Evolutionary conservation across 495 filamentous ascomycete genomes (phyloP).

Genomic region (Collariella sp.): DNA sequence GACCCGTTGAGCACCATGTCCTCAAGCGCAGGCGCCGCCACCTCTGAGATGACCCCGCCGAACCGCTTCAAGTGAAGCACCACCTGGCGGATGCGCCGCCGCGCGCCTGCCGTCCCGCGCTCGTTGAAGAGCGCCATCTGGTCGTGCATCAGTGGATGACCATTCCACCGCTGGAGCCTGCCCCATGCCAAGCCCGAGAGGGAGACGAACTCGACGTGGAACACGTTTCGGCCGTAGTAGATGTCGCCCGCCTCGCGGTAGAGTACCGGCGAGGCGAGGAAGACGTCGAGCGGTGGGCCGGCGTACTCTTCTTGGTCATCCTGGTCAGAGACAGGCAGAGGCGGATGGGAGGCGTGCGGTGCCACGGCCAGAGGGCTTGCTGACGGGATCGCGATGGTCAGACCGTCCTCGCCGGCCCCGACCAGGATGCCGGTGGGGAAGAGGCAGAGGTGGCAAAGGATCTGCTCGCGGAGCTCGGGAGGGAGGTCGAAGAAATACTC

Average conservation of each 20-base stretch:
- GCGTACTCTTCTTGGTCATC: neutral
- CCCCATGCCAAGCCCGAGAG: constrained; percentile 13
- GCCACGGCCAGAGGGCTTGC: neutral
- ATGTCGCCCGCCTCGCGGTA: constrained; percentile 28
- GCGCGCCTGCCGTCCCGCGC: constrained; percentile 2
- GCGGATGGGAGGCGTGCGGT: neutral
- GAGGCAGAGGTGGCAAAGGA: constrained; percentile 12
- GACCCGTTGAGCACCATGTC: constrained; percentile 27
- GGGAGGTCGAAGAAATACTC: constrained; percentile 15
- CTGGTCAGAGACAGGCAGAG: too few species aligned
- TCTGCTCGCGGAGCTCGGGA: constrained; percentile 13
- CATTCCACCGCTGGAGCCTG: neutral
- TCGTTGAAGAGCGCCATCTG: neutral
- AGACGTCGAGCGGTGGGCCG: constrained; percentile 19
- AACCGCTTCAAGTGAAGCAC: constrained; percentile 23
- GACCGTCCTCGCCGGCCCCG: neutral
- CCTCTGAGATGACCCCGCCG: constrained; percentile 17
- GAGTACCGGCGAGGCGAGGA: constrained; percentile 28
- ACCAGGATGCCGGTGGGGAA: constrained; percentile 9
- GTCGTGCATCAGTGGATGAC: neutral
- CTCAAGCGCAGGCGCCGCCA: neutral
- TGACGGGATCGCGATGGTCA: neutral
- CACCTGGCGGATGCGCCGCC: constrained; percentile 23
- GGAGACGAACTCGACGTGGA: constrained; percentile 23
- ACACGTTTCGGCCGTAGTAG: constrained; percentile 29